Conservation (phyloP, 1,284 basidiomycete genomes). For the Xanthoconium separans region DNA sequence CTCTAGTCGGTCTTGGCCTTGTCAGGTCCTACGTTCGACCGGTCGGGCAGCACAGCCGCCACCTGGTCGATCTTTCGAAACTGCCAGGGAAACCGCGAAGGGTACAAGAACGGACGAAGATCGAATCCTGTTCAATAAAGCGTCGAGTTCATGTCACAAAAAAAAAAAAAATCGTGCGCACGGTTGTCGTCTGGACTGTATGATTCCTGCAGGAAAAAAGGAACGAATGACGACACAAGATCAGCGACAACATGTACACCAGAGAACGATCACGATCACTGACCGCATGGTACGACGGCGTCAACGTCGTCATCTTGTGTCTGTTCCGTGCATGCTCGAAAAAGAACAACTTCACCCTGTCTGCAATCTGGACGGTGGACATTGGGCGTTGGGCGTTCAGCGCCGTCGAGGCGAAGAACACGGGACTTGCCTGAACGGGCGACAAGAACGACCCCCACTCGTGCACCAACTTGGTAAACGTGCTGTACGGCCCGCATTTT, state of each 20-base stretch:
- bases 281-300: constrained; percentile 66
- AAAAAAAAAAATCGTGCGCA: constrained; percentile 37
- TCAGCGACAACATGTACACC: background rate
- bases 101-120: constrained; percentile 94
- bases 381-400: background rate
- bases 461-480: constrained; percentile 91
- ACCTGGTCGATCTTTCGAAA: constrained; percentile 92
- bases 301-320: background rate
- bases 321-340: background rate
- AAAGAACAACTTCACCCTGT: constrained; percentile 82
- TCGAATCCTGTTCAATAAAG: constrained; percentile 73
- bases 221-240: background rate
- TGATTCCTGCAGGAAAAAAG: constrained; percentile 60
- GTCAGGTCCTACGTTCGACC: constrained; percentile 43
- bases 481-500: constrained; percentile 96
- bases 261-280: constrained; percentile 27
- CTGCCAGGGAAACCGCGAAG: constrained; percentile 92
- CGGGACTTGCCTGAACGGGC: constrained; percentile 63
- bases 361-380: constrained; percentile 57
- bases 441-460: constrained; percentile 88
- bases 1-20: constrained; percentile 45
- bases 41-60: constrained; percentile 72
- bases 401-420: background rate
- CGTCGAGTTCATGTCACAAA: too few species aligned
- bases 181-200: constrained; percentile 98